These are phyloP conservation scores for Lentinula aciculospora DNA, from an alignment of 768 basidiomycete genomes.

Conservation along the genomic window DNA sequence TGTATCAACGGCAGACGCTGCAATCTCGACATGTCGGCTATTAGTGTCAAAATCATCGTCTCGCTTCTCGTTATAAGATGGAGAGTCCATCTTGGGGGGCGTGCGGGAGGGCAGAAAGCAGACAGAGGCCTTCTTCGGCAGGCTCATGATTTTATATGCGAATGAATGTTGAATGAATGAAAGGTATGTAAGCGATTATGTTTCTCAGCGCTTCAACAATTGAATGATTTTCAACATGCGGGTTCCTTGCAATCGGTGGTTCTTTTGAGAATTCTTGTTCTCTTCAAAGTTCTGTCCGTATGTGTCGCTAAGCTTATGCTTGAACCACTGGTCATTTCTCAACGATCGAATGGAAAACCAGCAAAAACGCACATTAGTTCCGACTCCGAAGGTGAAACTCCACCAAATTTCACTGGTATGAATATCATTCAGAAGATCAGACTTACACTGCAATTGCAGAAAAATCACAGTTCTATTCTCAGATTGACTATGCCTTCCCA, in stretches of 20 bases:
- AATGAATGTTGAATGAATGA: background rate
- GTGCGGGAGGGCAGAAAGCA: background rate
- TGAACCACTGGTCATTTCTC: background rate
- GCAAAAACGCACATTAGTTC: background rate
- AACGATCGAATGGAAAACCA: background rate
- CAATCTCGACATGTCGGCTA: background rate
- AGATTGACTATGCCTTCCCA: background rate
- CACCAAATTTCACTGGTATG: background rate
- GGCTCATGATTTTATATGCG: background rate
- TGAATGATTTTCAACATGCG: background rate
- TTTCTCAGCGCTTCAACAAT: background rate
- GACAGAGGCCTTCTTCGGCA: background rate
- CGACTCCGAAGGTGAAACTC: background rate
- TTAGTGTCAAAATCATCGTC: background rate
- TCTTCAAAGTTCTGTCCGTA: background rate
- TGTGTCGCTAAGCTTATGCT: background rate
- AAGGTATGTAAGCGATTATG: background rate
- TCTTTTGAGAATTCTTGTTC: background rate
- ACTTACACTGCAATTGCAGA: background rate
- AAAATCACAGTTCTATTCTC: background rate
- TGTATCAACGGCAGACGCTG: constrained; percentile 28
- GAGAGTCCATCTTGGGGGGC: background rate
- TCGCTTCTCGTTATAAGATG: background rate
- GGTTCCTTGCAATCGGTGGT: background rate
- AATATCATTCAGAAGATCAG: background rate